Base-by-base conservation (phyloP, 495 filamentous ascomycete species). In the Penicillium coprophilum region DNA sequence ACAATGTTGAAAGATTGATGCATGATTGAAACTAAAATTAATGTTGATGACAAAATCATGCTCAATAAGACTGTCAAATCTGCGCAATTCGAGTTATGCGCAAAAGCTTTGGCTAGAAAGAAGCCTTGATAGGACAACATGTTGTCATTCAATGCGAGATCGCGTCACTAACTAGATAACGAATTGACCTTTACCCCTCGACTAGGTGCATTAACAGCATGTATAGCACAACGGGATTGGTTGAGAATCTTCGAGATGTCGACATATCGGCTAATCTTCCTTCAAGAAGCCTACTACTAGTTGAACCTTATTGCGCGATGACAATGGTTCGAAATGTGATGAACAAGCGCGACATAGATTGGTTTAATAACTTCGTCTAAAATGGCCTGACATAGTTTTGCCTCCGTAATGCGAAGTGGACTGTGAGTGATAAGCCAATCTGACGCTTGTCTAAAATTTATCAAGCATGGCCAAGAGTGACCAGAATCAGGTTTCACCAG, bases 81-180 rank as follows among this genome's bases (percentile, higher is more conserved):
- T 34, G 31, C 12, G 11, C 4, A 34, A 34, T 4, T 12, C 11
- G 31, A 10, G 1, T 32, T 4, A 32, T 11, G 4, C 31, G 8
- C 10, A 12, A 32, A 4, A 15, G 31, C 24, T 2, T 12, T 23
- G 5, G 41, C 13, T 28, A 23, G 19, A 15, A 2, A 4, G 5
- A 6, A 9, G 20, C 23, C 12, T 28, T 46, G 43, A 46, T 46
- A 9, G 23, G 15, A 27, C 23, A 2, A 28, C 23, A 46, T 46
- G 43, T 46, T 46, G 23, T 13, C 43, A 46, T 46, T 28, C 23
- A 46, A 28, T 46, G 43, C 43, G 19, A 24, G 13, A 46, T 46
- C 43, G 43, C 43, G 43, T 28, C 21, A 46, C 21, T 4, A 17
- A 28, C 2, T 20, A 24, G 15, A 5, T 15, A 15, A 28, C 12